Evolutionary conservation across 805 yeast species (phyloP).

Genomic region (Starmerella sp.): DNA sequence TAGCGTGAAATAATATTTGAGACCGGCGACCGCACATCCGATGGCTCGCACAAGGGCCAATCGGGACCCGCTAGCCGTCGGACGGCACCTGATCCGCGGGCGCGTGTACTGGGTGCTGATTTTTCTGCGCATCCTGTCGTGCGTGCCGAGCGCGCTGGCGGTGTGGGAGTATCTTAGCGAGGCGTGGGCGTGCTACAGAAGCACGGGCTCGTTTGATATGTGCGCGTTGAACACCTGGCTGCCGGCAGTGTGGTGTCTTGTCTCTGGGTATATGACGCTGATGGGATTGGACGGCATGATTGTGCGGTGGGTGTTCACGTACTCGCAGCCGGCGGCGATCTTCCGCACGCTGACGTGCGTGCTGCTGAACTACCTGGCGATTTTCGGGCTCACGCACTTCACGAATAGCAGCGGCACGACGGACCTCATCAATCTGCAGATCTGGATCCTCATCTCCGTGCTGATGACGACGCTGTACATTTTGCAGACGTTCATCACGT

Average conservation of each 20-base stretch:
- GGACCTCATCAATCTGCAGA: constrained; percentile 63
- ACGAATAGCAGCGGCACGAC: constrained; percentile 43
- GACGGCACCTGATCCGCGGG: constrained; percentile 15
- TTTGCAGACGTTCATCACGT: constrained; percentile 78
- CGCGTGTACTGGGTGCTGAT: constrained; percentile 19
- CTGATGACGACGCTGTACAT: constrained; percentile 69
- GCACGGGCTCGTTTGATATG: constrained; percentile 8
- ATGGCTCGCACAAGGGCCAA: constrained; percentile 1
- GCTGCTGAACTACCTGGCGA: constrained; percentile 55
- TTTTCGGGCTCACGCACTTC: constrained; percentile 55
- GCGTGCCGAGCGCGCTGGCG: constrained; percentile 55
- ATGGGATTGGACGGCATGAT: constrained; percentile 78
- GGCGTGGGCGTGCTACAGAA: constrained; percentile 25
- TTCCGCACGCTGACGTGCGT: constrained; percentile 78
- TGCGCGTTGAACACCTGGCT: constrained; percentile 20
- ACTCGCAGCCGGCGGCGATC: constrained; percentile 79
- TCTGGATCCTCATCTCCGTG: constrained; percentile 88
- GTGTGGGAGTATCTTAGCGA: constrained; percentile 29
- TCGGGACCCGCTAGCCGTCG: constrained; percentile 2
- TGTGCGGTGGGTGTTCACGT: constrained; percentile 84
- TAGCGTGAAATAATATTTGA: neutral
- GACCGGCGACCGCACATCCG: constrained; percentile 6
- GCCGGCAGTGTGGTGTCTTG: constrained; percentile 68
- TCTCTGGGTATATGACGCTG: constrained; percentile 72
- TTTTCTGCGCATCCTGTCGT: constrained; percentile 44